phyloP scores from a whole-genome alignment of 257 asterid genomes.

The Plantago elongata region DNA sequence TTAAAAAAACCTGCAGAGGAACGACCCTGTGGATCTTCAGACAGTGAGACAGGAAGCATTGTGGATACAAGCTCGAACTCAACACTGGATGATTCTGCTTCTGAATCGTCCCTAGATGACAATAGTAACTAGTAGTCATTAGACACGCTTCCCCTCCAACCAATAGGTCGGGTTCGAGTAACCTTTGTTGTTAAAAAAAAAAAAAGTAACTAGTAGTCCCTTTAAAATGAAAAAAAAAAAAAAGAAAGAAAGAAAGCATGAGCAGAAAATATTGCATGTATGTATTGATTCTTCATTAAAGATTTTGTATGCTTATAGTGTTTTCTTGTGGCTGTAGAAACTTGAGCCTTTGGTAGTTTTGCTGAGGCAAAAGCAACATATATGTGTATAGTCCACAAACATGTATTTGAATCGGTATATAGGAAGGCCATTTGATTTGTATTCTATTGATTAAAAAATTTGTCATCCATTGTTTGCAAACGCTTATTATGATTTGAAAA shows the following conservation, averaged over 20 bases:
- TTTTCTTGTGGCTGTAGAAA: conserved; percentile 28
- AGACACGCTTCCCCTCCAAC: no score
- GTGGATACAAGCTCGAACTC: conserved; percentile 56
- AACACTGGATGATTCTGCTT: conserved; percentile 70
- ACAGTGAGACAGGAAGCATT: conserved; percentile 50
- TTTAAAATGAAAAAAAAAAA: no score
- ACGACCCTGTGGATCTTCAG: conserved; percentile 42
- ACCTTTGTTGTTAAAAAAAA: no score
- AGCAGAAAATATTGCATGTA: conserved; percentile 1
- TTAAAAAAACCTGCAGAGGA: conserved; percentile 47
- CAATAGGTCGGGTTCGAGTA: no score
- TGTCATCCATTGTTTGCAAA: background rate
- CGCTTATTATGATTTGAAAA: background rate
- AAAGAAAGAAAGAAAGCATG: background rate
- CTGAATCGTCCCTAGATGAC: conserved; percentile 79
- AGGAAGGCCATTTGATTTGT: conserved; percentile 29
- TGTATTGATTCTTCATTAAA: conserved; percentile 34
- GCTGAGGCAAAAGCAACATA: conserved; percentile 25
- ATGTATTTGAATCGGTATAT: conserved; percentile 36
- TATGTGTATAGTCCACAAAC: conserved; percentile 35
- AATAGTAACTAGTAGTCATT: conserved; percentile 39
- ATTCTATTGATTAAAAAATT: background rate
- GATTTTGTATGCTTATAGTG: conserved; percentile 32
- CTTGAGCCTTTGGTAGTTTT: conserved; percentile 28
- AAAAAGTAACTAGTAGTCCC: conserved; percentile 28